These are phyloP conservation scores for Dissoconium aciculare DNA, from an alignment of 2,329 filamentous ascomycete species.

Conservation along the genomic window DNA sequence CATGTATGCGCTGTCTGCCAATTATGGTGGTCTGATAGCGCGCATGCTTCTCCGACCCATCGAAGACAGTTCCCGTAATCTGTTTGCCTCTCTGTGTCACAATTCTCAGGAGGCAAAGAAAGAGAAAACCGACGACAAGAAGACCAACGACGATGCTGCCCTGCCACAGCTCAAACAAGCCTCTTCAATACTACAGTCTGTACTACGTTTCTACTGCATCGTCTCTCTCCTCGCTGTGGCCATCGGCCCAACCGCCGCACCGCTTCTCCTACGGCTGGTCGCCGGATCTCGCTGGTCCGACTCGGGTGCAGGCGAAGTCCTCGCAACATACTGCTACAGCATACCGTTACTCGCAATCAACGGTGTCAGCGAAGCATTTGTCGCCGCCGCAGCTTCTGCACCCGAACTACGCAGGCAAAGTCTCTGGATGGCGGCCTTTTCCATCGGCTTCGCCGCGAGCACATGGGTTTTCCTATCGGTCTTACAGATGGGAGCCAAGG, in stretches of 20 bases:
- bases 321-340: conserved; percentile 78
- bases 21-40: conserved; percentile 77
- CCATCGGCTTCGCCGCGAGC: conserved; percentile 55
- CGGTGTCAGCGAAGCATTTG: conserved; percentile 82
- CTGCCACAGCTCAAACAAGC: conserved; percentile 22
- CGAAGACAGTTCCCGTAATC: conserved; percentile 79
- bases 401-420: conserved; percentile 63
- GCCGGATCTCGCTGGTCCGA: conserved; percentile 64
- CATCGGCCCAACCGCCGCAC: conserved; percentile 61
- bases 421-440: conserved; percentile 72
- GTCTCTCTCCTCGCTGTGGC: conserved; percentile 53
- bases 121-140: conserved; percentile 2
- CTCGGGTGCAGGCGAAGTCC: conserved; percentile 55
- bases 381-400: conserved; percentile 68
- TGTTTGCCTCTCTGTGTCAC: conserved; percentile 67
- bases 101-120: conserved; percentile 14
- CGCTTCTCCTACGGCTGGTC: conserved; percentile 56
- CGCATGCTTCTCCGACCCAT: conserved; percentile 86
- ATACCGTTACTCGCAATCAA: conserved; percentile 86
- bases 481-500: conserved; percentile 55
- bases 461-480: conserved; percentile 63
- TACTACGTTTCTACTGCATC: conserved; percentile 60
- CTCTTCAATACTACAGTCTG: conserved; percentile 40
- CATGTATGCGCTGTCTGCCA: conserved; percentile 81
- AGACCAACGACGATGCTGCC: conserved; percentile 3